phyloP scores from a whole-genome alignment of 1,284 basidiomycete species.

The Malassezia brasiliensis region DNA sequence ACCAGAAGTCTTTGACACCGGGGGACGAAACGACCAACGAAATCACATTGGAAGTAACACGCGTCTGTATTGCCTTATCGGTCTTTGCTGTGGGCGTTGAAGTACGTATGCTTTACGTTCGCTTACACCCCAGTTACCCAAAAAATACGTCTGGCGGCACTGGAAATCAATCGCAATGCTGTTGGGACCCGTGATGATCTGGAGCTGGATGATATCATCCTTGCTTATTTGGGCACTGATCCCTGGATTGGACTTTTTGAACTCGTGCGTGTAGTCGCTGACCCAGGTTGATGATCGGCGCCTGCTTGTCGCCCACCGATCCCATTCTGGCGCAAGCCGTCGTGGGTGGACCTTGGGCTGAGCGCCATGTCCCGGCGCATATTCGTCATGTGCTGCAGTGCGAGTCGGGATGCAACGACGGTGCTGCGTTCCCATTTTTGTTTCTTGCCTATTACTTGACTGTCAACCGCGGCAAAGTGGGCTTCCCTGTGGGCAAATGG shows the following conservation, averaged over 20 bases:
- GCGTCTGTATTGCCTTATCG: constrained; percentile 91
- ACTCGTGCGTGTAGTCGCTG: constrained; percentile 17
- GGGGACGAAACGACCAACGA: constrained; percentile 60
- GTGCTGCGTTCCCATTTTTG: constrained; percentile 80
- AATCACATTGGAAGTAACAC: constrained; percentile 64
- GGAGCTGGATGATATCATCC: constrained; percentile 75
- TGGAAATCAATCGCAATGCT: constrained; percentile 82
- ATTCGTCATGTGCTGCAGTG: constrained; percentile 83
- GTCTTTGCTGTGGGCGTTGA: constrained; percentile 93
- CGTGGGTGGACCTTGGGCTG: constrained; percentile 93
- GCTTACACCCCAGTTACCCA: constrained; percentile 21
- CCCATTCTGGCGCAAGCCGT: constrained; percentile 59
- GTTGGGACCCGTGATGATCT: constrained; percentile 75
- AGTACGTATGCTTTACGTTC: neutral
- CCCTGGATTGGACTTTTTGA: constrained; percentile 31
- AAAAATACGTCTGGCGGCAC: constrained; percentile 70
- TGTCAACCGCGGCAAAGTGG: constrained; percentile 59
- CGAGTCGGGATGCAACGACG: constrained; percentile 72
- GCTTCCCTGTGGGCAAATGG: constrained; percentile 52
- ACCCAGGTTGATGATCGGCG: constrained; percentile 65
- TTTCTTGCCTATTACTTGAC: constrained; percentile 85
- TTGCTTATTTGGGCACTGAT: constrained; percentile 40
- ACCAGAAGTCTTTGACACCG: constrained; percentile 51
- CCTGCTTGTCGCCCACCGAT: constrained; percentile 92
- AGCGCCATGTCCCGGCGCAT: constrained; percentile 95